Base-by-base conservation (phyloP, 2,329 filamentous ascomycete species). In the Thermothelomyces thermophilus region DNA sequence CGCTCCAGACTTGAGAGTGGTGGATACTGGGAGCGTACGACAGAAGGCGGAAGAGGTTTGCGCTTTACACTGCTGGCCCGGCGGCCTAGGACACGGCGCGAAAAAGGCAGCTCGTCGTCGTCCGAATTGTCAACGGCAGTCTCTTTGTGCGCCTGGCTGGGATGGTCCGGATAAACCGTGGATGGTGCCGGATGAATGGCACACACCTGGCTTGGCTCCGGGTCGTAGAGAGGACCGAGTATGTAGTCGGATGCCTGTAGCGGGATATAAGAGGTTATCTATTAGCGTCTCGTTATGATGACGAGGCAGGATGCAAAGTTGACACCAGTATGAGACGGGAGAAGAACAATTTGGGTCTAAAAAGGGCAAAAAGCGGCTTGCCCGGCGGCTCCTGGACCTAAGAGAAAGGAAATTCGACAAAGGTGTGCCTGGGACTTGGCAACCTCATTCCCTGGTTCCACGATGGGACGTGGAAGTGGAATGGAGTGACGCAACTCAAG, bases 181-280 rank as follows among this genome's bases (percentile, higher is more conserved):
- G 79, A 82, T 22, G 69, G 64, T 39, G 77, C 79, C 28, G 77
- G 77, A 48, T 75, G 77, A 20, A 54, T 56, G 40, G 58, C 57
- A 41, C 80, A 84, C 62, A 86, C 80, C 54, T 84, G 77, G 53
- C 73, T 79, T 13, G 84, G 84, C 54, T 86, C 81, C 9, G 82
- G 82, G 19, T 75, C 83, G 59, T 73, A 81, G 54, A 89, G 70
- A 56, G 85, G 86, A 59, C 86, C 82, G 56, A 88, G 77, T 39
- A 89, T 71, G 62, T 84, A 82, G 60, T 79, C 76, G 46, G 75
- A 71, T 37, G 83, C 82, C 84, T 87, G 62, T 51, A 35, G 37
- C 31, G 9, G 35, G 41, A n/a, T 10, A 40, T 8, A 41, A 41
- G 10, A 41, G 28, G 14, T 22, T 6, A 11, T 24, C 22, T 2